A percentile compares a stretch with the other conserved stretches of the same genome.
Conservation (phyloP, 2,329 filamentous ascomycete species). For the Aspergillus floridensis region DNA sequence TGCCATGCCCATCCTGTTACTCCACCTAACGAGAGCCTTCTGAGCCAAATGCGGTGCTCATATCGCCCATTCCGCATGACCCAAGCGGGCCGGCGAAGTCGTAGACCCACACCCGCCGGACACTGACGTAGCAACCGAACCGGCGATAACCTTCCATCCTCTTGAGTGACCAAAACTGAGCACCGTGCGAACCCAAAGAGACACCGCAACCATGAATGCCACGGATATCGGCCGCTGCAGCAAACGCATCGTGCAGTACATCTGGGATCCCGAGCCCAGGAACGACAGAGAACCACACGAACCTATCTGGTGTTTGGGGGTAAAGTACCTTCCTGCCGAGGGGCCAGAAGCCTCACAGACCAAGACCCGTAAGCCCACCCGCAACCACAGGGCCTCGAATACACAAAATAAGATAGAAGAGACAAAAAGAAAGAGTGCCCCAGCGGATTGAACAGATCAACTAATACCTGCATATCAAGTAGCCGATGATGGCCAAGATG, state of each 20-base stretch:
- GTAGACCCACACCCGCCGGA: background rate
- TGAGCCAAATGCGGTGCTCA: background rate
- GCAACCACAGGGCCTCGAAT: background rate
- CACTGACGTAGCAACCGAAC: background rate
- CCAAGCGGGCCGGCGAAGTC: background rate
- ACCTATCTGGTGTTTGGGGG: conserved; percentile 81
- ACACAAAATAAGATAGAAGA: background rate
- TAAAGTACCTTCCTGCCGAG: conserved; percentile 49
- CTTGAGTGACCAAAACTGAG: background rate
- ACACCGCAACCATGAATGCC: conserved; percentile 53
- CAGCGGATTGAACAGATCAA: background rate
- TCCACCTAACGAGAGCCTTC: too few relatives aligned
- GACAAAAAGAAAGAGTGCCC: too few relatives aligned
- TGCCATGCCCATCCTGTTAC: too few relatives aligned
- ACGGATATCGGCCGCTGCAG: conserved; percentile 75
- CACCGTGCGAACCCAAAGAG: background rate
- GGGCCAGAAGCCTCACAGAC: too few relatives aligned
- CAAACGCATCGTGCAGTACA: conserved; percentile 81
- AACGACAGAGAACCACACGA: conserved; percentile 68
- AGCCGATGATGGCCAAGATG: background rate
- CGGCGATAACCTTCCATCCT: background rate
- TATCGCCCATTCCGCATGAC: background rate
- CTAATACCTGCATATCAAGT: background rate
- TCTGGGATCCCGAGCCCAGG: conserved; percentile 85
- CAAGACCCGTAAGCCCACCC: conserved; percentile 8